Conservation (phyloP, 352 stramenopile genomes). For the Phytopythium boreale region DNA sequence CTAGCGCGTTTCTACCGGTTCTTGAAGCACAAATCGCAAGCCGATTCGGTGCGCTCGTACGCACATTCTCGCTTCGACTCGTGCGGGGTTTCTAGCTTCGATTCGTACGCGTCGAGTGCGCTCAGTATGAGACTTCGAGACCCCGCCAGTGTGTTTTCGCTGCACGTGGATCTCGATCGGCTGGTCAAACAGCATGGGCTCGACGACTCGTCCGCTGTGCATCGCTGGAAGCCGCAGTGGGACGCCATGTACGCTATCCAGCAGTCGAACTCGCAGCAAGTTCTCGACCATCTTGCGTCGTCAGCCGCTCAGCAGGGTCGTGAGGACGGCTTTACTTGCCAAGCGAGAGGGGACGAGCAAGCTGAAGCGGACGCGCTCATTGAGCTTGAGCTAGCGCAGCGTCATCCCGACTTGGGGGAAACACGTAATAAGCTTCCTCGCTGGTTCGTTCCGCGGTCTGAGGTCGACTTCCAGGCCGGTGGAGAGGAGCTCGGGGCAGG, state of each 20-base stretch:
- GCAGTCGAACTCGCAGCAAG: background rate
- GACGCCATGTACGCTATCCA: background rate
- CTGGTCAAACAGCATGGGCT: background rate
- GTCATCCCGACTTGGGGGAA: background rate
- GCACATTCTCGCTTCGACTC: too few species aligned
- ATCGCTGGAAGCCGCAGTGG: background rate
- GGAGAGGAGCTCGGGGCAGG: constrained; percentile 16
- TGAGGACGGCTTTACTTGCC: background rate
- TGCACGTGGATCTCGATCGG: background rate
- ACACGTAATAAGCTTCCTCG: background rate
- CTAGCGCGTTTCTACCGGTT: background rate
- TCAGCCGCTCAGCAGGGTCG: background rate
- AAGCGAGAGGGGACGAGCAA: background rate
- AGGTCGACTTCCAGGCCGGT: constrained; percentile 22
- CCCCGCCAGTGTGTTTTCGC: background rate
- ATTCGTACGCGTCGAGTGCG: background rate
- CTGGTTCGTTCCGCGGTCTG: constrained; percentile 33
- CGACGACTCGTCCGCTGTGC: background rate
- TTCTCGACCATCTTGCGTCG: background rate
- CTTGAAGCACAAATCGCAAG: background rate
- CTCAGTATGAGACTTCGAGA: background rate
- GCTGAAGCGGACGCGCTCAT: background rate
- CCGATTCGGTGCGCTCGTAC: background rate
- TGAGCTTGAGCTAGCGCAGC: background rate
- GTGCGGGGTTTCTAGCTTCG: background rate